Base-by-base conservation (phyloP, 2,329 filamentous ascomycete species). In the Colletotrichum siamense region DNA sequence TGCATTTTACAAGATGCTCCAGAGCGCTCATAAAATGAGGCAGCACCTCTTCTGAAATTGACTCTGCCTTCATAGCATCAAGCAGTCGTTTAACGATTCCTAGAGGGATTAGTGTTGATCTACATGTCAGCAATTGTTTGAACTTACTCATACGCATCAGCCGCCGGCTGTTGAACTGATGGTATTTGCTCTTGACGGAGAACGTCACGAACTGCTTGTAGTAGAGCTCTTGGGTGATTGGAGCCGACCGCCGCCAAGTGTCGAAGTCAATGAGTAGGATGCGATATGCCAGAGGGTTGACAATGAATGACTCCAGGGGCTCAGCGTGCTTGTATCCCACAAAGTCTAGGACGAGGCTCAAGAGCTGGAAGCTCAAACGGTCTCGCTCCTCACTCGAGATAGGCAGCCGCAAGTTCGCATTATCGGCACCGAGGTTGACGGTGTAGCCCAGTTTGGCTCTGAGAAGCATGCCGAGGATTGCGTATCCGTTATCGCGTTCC, bases 401-500 rank as follows among this genome's bases (percentile, higher is more conserved):
- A 1, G 82, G 76, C 3, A 92, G 83, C 28, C 86, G 87, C 72
- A 84, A 6, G 15, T 63, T 69, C 18, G 66, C 73, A 26, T 57
- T 74, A 15, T 86, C 85, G 16, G 79, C 80, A 8, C 77, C 73
- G 9, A 81, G 44, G 73, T 81, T 79, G 77, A 84, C 79, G 63
- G 85, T 79, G 79, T 89, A 89, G 7, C 94, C 94, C 36, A 98
- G 88, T 83, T 98, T 98, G 71, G 95, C 94, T 71, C 95, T 93
- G 28, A 99, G 86, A 22, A 99, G 89, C 84, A 96, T 92, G 55
- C 94, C 94, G 67, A 99, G 87, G 44, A 99, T 95, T 30, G 95
- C 94, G 82, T 98, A 99, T 0, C 96, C 98, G 79, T 98, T 97
- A 76, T 98, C 96, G 80, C 95, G 93, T 84, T 99, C 97, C 94